Evolutionary conservation across 257 asterid species (phyloP), one percentile per base, ranked within the genome.

Genomic region (Gardenia jasminoides): DNA sequence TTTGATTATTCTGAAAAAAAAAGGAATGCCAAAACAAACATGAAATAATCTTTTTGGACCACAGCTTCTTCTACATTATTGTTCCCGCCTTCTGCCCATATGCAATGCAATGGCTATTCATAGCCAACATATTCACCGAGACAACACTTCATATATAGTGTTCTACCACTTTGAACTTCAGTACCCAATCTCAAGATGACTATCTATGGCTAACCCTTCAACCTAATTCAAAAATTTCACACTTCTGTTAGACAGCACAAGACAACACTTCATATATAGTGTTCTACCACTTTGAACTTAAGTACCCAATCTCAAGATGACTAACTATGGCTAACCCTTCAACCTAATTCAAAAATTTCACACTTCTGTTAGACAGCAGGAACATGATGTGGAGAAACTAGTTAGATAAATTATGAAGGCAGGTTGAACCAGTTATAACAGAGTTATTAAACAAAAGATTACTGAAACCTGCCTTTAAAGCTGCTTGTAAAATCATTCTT

Each of bases 401-500:
- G 54, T 16, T 3, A 58, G 6, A 30, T 11, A 36, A 19, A 43
- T 66, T 36, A 41, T 67, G 50, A 66, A 68, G 44, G 41, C 61
- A 31, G 28, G 65, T 30, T 41, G 67, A 31, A 72, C 46, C 68
- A 78, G 58, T 31, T 54, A 73, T 36, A n/a, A 74, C 31, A 43
- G 13, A 44, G n/a, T 31, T 33, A 77, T 17, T 36, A 77, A 28
- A 66, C 28, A 62, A 61, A 61, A 52, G 78, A 76, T 56, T 44
- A 72, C 62, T 16, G 41, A 85, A 33, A 81, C n/a, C 78, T 83
- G 93, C 99, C 99, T 96, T 96, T 78, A 96, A 85, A 88, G 97
- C 98, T 80, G 97, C 98, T 89, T 90, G 97, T 75, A 84, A 90
- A 86, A 96, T 93, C 69, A 87, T 87, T 79, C 97, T 92, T 89